Conservation (phyloP, 768 basidiomycete species). For the Lanmaoa rubissima region DNA sequence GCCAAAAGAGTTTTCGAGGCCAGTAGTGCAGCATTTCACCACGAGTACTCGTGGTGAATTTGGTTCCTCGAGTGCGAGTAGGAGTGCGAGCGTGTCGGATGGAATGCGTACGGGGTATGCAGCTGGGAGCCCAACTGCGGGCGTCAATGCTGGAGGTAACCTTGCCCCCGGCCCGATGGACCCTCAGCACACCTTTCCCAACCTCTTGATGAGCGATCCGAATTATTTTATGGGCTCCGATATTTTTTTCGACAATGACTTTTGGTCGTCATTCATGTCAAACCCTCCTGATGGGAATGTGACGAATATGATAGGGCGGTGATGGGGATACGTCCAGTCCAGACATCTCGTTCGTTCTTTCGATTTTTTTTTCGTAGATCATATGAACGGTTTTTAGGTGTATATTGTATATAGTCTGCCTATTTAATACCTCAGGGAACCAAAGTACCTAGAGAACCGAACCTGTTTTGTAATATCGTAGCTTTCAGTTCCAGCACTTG, state of each 20-base stretch:
- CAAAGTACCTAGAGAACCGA: not conserved
- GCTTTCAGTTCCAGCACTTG: not conserved
- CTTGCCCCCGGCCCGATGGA: slow-evolving; percentile 10
- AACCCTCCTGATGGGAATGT: slow-evolving; percentile 29
- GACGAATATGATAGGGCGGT: slow-evolving; percentile 13
- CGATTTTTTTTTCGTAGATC: not conserved
- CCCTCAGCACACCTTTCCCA: slow-evolving; percentile 21
- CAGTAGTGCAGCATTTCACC: slow-evolving; percentile 23
- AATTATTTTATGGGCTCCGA: slow-evolving; percentile 37
- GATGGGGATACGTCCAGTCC: not conserved
- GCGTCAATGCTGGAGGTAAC: not conserved
- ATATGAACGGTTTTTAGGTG: not conserved
- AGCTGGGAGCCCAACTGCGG: slow-evolving; percentile 3
- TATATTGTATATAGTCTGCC: slow-evolving; percentile 3
- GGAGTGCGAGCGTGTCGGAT: slow-evolving; percentile 16
- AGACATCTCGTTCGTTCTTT: not conserved
- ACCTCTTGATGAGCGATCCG: slow-evolving; percentile 25
- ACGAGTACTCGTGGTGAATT: slow-evolving; percentile 15
- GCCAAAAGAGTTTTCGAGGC: slow-evolving; percentile 18
- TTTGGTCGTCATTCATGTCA: slow-evolving; percentile 43
- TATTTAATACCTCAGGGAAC: slow-evolving; percentile 8
- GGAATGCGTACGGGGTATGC: slow-evolving; percentile 18
- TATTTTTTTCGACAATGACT: slow-evolving; percentile 41
- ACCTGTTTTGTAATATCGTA: slow-evolving; percentile 8
- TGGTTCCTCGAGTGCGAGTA: slow-evolving; percentile 15